Evolutionary conservation across 768 basidiomycete species (phyloP).

Genomic region (Leucosporidium scottii): DNA sequence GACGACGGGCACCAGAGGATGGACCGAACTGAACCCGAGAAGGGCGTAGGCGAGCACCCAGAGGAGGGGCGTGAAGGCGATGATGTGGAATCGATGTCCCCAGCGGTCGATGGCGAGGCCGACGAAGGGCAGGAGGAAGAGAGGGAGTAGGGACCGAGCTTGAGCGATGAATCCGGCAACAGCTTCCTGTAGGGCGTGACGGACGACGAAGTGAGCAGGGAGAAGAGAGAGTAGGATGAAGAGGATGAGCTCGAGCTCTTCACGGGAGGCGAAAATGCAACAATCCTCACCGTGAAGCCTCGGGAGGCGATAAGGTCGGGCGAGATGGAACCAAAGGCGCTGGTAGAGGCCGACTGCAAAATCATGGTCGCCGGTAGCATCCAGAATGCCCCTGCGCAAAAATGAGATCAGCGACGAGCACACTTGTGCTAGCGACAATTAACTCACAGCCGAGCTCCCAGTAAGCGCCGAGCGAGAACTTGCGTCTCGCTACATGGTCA

Average conservation of each 20-base stretch:
- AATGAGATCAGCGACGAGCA: no score
- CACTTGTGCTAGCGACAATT: no score
- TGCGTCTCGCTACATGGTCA: not conserved
- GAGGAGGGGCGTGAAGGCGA: not conserved
- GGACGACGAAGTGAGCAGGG: not conserved
- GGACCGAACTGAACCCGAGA: not conserved
- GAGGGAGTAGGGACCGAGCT: not conserved
- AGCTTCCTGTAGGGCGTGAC: not conserved
- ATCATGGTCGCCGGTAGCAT: not conserved
- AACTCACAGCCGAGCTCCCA: not conserved
- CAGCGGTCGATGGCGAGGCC: not conserved
- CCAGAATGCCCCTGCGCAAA: not conserved
- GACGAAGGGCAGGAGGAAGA: not conserved
- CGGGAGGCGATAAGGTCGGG: not conserved
- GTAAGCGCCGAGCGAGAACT: not conserved
- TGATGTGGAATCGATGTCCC: constrained; percentile 4
- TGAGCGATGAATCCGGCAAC: no score
- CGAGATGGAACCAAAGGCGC: not conserved
- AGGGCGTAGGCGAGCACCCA: not conserved
- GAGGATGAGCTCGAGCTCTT: no score
- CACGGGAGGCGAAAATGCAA: no score
- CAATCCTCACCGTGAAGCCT: not conserved
- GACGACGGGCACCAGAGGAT: not conserved
- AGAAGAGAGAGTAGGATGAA: not conserved
- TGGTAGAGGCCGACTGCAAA: not conserved